Percentiles rank a stretch among this genome's conserved stretches.
phyloP scores from a whole-genome alignment of 305 asterid species.

The Fraxinus platypoda region DNA sequence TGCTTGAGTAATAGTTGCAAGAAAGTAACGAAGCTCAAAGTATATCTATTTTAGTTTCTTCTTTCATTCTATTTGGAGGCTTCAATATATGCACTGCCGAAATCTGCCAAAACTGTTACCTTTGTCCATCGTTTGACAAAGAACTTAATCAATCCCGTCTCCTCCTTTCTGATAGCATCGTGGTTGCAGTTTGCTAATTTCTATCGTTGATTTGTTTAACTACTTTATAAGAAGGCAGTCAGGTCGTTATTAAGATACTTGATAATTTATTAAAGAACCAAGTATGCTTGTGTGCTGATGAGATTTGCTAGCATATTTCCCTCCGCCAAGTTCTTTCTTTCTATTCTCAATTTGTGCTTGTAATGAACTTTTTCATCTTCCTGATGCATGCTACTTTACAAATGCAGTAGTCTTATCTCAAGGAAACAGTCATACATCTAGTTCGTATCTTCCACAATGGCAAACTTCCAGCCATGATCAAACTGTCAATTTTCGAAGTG shows the following conservation, averaged over 20 bases:
- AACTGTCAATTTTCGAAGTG: constrained; percentile 40
- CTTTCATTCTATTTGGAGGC: neutral
- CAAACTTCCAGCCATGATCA: constrained; percentile 56
- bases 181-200: neutral
- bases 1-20: neutral
- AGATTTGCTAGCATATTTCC: neutral
- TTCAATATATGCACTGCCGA: neutral
- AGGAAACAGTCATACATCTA: constrained; percentile 43
- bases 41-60: neutral
- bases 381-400: constrained; percentile 22
- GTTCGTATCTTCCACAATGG: constrained; percentile 66
- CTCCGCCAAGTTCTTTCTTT: constrained; percentile 2
- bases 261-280: neutral
- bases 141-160: neutral
- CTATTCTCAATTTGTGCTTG: neutral
- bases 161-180: neutral
- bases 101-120: neutral
- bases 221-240: neutral
- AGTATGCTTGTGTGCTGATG: neutral
- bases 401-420: constrained; percentile 48
- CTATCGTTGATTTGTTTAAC: neutral
- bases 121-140: neutral
- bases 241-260: constrained; percentile 2
- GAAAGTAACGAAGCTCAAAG: neutral
- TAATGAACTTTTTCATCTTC: neutral